Base-by-base conservation (phyloP, 1,284 basidiomycete genomes). In the Trichosporon sp. region DNA sequence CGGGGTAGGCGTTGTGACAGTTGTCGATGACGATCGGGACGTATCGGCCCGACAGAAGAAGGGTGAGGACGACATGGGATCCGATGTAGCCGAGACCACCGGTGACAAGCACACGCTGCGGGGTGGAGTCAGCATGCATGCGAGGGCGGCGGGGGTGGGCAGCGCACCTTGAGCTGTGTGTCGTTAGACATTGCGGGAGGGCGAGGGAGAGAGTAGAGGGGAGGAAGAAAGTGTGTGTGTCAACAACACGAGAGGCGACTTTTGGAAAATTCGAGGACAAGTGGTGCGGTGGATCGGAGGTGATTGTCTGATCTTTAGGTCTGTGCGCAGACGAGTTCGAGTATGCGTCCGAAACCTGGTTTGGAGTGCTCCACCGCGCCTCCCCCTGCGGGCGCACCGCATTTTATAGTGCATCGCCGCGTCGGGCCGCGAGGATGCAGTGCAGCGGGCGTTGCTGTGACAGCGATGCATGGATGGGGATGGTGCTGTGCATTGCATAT, bases 11-110 rank as follows among this genome's bases (percentile, higher is more conserved):
- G 82, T 98, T 98, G 85, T 95, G 90, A 84, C 91, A 87, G 86
- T 96, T 96, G 85, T 96, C 93, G 75, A 96, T 87, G n/a, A 92
- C 91, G 76, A 95, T 88, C 73, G 97, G 93, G 79, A 92, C 92
- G 87, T 92, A 98, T 73, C 89, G 87, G 71, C 92, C 88, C 23
- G 95, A 95, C 77, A 92, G 88, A 75, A 96, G 90, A 35, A 97
- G 86, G 65, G 89, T 87, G 75, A 92, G 91, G 73, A 95, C 89
- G 78, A 97, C 91, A 84, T 98, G 95, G 56, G 93, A 95, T 78
- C 93, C 95, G 90, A 85, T 83, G 73, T 80, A 82, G 53, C 80
- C 80, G 32, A 82, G 70, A 44, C 80, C 80, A 63, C 83, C 83
- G 27, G 83, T 83, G 34, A 83, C 82, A 62, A 84, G 72, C 51